phyloP scores from a whole-genome alignment of 1,284 basidiomycete genomes.

The Naganishia sp. region DNA sequence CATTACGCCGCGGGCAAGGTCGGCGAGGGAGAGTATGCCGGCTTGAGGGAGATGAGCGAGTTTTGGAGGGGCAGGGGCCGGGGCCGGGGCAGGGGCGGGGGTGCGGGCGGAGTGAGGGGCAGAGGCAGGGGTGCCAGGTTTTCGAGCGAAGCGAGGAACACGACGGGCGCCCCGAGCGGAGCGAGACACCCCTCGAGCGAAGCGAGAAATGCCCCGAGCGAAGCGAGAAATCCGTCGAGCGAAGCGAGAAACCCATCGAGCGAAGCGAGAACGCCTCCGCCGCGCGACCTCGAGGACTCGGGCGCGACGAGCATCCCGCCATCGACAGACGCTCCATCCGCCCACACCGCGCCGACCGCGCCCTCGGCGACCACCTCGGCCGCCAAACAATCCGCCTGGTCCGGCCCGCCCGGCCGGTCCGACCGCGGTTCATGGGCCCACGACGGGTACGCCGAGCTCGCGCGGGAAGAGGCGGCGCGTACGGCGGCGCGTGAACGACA shows the following conservation, averaged over 20 bases:
- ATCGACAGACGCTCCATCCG: neutral
- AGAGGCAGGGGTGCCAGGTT: too few species aligned
- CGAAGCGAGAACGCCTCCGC: neutral
- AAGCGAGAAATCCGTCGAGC: neutral
- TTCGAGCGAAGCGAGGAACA: neutral
- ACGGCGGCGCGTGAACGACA: constrained; percentile 61
- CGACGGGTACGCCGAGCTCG: constrained; percentile 31
- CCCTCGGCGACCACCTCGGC: neutral
- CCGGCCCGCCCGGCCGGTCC: constrained; percentile 17
- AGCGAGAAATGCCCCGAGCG: neutral
- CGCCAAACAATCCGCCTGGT: neutral
- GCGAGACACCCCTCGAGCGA: neutral
- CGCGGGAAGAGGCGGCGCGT: constrained; percentile 43
- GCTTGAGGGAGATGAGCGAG: constrained; percentile 71
- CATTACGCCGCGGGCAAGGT: constrained; percentile 50
- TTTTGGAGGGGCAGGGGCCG: constrained; percentile 69
- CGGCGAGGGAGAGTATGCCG: constrained; percentile 73
- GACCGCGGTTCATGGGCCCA: constrained; percentile 30
- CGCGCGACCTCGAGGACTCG: too few species aligned
- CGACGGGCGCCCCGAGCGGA: too few species aligned
- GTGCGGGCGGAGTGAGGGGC: neutral
- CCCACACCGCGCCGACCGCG: neutral
- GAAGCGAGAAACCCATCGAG: neutral
- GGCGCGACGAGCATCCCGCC: neutral
- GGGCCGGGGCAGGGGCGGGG: constrained; percentile 41